Evolutionary conservation across 2,329 filamentous ascomycete genomes (phyloP).

Genomic region (Moelleriella libera): DNA sequence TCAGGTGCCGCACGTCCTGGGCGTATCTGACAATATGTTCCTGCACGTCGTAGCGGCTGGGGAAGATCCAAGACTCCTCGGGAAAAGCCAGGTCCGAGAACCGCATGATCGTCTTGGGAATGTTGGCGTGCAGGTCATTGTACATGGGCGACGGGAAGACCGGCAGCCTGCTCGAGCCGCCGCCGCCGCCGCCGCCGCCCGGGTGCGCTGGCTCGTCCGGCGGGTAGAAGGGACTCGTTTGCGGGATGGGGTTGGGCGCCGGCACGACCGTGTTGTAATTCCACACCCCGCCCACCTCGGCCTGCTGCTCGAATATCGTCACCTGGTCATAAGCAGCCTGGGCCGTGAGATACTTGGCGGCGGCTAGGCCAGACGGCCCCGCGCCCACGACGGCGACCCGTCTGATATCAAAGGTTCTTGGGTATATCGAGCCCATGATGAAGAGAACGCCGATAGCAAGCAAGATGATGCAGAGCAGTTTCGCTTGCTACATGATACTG

Average conservation of each 20-base stretch:
- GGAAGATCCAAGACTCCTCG: slow-evolving; percentile 54
- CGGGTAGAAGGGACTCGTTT: slow-evolving; percentile 48
- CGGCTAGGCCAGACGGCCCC: slow-evolving; percentile 64
- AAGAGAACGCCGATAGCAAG: background rate
- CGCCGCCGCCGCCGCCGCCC: no score
- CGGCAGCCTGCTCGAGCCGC: slow-evolving; percentile 23
- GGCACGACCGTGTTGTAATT: slow-evolving; percentile 48
- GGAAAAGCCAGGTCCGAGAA: slow-evolving; percentile 61
- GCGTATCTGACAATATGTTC: slow-evolving; percentile 63
- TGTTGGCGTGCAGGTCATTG: slow-evolving; percentile 71
- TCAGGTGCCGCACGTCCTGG: slow-evolving; percentile 47
- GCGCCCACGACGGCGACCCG: slow-evolving; percentile 69
- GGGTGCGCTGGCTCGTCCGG: slow-evolving; percentile 48
- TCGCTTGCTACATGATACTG: no score
- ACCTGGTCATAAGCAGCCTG: slow-evolving; percentile 55
- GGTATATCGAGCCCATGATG: slow-evolving; percentile 14
- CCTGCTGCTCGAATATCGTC: slow-evolving; percentile 70
- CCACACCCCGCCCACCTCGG: slow-evolving; percentile 71
- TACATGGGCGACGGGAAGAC: slow-evolving; percentile 77
- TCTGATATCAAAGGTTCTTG: slow-evolving; percentile 31
- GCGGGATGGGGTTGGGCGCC: slow-evolving; percentile 44
- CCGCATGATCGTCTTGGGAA: slow-evolving; percentile 67
- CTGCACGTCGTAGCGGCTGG: slow-evolving; percentile 54
- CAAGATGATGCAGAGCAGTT: no score
- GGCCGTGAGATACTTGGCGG: slow-evolving; percentile 67